Evolutionary conservation across 495 filamentous ascomycete genomes (phyloP), one percentile per base, ranked within the genome.

Genomic region (Penicillium manginii): DNA sequence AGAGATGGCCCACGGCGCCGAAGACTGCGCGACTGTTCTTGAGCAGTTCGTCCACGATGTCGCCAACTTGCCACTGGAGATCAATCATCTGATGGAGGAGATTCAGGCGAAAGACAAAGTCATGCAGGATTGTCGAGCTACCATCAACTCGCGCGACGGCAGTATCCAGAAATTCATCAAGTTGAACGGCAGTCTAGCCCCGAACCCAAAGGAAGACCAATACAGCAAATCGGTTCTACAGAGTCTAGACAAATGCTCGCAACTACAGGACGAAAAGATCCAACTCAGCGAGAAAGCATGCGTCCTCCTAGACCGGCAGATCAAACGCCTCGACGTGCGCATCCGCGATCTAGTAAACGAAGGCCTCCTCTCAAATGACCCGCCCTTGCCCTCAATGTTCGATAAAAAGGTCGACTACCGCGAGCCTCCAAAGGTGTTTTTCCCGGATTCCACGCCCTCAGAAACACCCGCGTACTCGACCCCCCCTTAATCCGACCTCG

Each of bases 111-210:
- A 97, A 74, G 93, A 98, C 68, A 84, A 85, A 53, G 73, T 83
- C 39, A 88, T 93, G 65, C 82, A 88, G 63, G 90, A 93, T 35
- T 90, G 87, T 65, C 79, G 89, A 40, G 79, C 79, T 42, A 81
- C 83, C 19, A 92, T 96, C 77, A 87, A 87, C 59, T 85, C 87
- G 19, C 85, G 87, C 53, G 94, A 98, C 66, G 81, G 68, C 57
- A 89, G 86, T 62, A 83, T 98, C 51, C 94, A 98, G 71, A 96
- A 92, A 73, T 93, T 87, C 77, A 89, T 97, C 74, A 92, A 90
- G 69, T 56, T 85, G 17, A 89, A 96, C 69, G 91, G 93, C 54
- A 91, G 90, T 67, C 82, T 91, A 57, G 75, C 83, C 17, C 79
- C 84, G n/a, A 91, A 97, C 65, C 90, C 93, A 0, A 94, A 96